phyloP scores from a whole-genome alignment of 768 basidiomycete genomes.

The Tricholoma matsutake region DNA sequence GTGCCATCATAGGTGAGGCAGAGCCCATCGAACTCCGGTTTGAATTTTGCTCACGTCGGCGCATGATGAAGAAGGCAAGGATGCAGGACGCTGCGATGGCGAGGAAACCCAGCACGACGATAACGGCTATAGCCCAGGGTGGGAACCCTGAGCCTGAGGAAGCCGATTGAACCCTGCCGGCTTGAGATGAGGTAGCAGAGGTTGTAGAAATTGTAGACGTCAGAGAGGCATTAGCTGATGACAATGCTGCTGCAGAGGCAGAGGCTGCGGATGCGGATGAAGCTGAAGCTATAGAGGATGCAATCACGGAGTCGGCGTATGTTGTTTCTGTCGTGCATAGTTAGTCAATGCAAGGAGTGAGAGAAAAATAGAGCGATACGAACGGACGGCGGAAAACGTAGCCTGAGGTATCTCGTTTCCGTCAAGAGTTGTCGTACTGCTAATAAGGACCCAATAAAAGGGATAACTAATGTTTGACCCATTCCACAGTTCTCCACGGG shows the following conservation, averaged over 20 bases:
- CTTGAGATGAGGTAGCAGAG: conserved; percentile 12
- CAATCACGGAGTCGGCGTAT: conserved; percentile 60
- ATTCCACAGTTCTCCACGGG: conserved; percentile 44
- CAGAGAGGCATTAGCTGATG: conserved; percentile 22
- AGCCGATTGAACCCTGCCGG: conserved; percentile 47
- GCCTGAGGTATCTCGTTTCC: conserved; percentile 62
- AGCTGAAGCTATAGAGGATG: conserved; percentile 39
- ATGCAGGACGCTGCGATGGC: conserved; percentile 70
- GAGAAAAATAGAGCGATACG: conserved; percentile 31
- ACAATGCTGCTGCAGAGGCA: conserved; percentile 26
- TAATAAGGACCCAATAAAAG: conserved; percentile 78
- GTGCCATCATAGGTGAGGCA: conserved; percentile 79
- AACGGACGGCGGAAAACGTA: conserved; percentile 79
- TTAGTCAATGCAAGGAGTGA: neutral
- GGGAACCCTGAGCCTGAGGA: conserved; percentile 52
- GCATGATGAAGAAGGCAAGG: conserved; percentile 69
- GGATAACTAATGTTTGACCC: conserved; percentile 58
- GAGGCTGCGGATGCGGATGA: conserved; percentile 38
- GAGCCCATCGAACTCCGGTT: conserved; percentile 78
- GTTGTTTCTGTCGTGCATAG: conserved; percentile 60
- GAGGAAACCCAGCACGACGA: conserved; percentile 81
- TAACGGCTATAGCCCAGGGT: conserved; percentile 90
- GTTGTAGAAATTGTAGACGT: conserved; percentile 10
- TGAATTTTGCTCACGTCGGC: conserved; percentile 44
- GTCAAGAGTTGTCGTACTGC: conserved; percentile 50